phyloP scores from a whole-genome alignment of 2,329 filamentous ascomycete genomes.

The Nigrograna mackinnonii region DNA sequence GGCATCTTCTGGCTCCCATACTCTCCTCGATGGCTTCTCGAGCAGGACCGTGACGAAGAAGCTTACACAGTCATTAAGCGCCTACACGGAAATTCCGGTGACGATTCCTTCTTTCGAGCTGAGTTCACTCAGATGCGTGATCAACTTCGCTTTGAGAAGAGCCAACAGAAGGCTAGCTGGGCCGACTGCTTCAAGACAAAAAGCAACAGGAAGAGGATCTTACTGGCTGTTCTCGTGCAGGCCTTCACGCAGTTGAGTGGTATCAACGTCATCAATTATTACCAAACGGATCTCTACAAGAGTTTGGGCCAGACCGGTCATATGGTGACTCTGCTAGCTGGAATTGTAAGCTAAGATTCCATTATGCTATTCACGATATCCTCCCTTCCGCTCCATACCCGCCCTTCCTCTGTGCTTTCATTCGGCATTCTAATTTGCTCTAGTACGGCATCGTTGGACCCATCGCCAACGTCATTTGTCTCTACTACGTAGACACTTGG shows the following conservation, averaged over 20 bases:
- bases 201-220: slow-evolving; percentile 7
- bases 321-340: slow-evolving; percentile 8
- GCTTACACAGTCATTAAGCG: slow-evolving; percentile 44
- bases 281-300: slow-evolving; percentile 12
- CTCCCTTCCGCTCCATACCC: too few relatives aligned
- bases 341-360: background rate
- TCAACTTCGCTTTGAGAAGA: slow-evolving; percentile 10
- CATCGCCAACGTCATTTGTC: slow-evolving; percentile 11
- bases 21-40: slow-evolving; percentile 65
- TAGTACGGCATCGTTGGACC: slow-evolving; percentile 9
- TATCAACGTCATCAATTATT: slow-evolving; percentile 19
- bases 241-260: slow-evolving; percentile 30
- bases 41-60: slow-evolving; percentile 46
- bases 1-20: slow-evolving; percentile 71
- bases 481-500: slow-evolving; percentile 12
- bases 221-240: slow-evolving; percentile 10
- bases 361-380: too few relatives aligned
- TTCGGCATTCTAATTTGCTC: background rate
- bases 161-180: slow-evolving; percentile 3
- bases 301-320: slow-evolving; percentile 2
- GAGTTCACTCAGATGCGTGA: slow-evolving; percentile 14
- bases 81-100: slow-evolving; percentile 42
- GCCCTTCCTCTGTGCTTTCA: too few relatives aligned
- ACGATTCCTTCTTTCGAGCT: slow-evolving; percentile 10
- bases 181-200: slow-evolving; percentile 6